Percentiles rank a stretch among this genome's conserved stretches.
These are phyloP conservation scores for Xylaria scruposa DNA, from an alignment of 495 filamentous ascomycete genomes.

Conservation along the genomic window DNA sequence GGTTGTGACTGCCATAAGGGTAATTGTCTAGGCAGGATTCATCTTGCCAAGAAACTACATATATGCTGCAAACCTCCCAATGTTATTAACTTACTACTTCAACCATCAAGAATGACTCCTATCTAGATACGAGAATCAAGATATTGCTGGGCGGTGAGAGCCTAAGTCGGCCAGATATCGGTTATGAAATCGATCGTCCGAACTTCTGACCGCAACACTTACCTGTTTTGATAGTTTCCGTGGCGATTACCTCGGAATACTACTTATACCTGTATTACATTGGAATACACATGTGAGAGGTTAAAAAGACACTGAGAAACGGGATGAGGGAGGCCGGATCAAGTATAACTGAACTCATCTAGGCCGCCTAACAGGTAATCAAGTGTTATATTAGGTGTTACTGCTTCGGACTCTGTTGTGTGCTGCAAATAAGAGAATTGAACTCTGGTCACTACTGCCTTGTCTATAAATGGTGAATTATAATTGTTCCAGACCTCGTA, in stretches of 20 bases:
- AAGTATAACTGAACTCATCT: background rate
- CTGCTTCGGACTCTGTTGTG: background rate
- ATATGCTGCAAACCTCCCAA: background rate
- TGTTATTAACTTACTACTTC: background rate
- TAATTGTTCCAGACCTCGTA: background rate
- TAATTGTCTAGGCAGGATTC: background rate
- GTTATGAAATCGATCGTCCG: background rate
- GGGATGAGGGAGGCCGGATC: background rate
- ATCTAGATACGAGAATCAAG: background rate
- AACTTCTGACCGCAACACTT: background rate
- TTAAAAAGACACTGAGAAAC: background rate
- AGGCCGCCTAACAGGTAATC: background rate
- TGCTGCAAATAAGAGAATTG: background rate
- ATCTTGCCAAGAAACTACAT: background rate
- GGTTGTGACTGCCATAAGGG: background rate
- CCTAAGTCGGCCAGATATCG: background rate
- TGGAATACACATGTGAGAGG: background rate
- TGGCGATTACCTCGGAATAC: conserved; percentile 7
- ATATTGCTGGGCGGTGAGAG: background rate
- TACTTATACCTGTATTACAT: background rate
- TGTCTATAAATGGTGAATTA: background rate
- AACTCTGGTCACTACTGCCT: background rate
- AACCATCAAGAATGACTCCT: background rate
- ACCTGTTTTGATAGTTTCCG: background rate
- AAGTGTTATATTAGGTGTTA: background rate